These are phyloP conservation scores for Wickerhamomyces sp. DNA, from an alignment of 1,139 yeast genomes.

Conservation along the genomic window DNA sequence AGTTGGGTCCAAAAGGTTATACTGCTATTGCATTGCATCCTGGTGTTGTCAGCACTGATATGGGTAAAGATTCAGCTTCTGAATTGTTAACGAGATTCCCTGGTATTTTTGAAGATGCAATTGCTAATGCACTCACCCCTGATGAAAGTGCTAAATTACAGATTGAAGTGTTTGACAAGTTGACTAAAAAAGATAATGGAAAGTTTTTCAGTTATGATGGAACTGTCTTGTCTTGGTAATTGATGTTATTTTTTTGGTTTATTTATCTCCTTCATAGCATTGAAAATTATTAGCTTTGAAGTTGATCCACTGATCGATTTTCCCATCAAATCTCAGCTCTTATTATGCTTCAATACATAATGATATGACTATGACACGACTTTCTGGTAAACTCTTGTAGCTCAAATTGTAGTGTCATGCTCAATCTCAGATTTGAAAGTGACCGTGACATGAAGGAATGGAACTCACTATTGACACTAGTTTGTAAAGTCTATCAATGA, in stretches of 20 bases:
- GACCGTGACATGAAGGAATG: no score
- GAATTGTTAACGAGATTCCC: not conserved
- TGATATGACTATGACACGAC: no score
- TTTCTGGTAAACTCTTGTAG: no score
- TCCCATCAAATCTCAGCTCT: no score
- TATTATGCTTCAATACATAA: no score
- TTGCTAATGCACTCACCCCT: not conserved
- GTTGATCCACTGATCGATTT: no score
- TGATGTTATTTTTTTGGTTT: not conserved
- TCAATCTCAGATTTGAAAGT: no score
- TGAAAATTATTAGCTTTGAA: no score
- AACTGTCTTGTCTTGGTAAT: not conserved
- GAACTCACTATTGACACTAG: no score
- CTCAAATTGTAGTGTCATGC: no score
- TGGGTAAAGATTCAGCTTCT: not conserved
- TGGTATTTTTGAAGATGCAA: not conserved
- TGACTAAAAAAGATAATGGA: conserved; percentile 3
- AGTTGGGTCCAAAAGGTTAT: conserved; percentile 20
- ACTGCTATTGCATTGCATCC: conserved; percentile 27
- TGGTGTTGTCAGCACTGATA: conserved; percentile 14
- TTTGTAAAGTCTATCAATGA: no score
- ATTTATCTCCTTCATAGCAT: no score
- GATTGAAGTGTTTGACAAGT: not conserved
- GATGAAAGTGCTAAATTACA: conserved; percentile 1
- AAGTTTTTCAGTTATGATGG: conserved; percentile 7